Percentiles rank a stretch among this genome's conserved stretches.
phyloP scores from a whole-genome alignment of 805 yeast species.

The Suhomyces pyralidae region DNA sequence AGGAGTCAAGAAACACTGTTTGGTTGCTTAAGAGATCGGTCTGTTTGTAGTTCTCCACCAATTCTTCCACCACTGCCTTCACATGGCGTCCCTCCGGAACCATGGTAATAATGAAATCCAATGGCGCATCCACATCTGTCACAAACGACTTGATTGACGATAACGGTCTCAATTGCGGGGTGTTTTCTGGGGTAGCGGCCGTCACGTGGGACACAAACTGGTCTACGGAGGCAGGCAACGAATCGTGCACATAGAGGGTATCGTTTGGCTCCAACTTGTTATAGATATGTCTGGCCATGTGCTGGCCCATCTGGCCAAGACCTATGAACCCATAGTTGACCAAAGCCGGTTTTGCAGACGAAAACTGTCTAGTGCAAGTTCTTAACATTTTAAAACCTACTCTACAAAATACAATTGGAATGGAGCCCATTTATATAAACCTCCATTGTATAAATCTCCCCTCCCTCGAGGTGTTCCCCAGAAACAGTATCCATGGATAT shows the following conservation, averaged over 20 bases:
- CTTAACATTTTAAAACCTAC: not conserved
- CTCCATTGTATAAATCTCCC: no score
- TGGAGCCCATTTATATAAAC: not conserved
- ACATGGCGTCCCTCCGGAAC: constrained; percentile 56
- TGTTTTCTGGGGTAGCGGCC: constrained; percentile 20
- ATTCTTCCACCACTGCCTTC: constrained; percentile 35
- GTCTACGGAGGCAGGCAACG: constrained; percentile 26
- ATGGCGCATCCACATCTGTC: constrained; percentile 26
- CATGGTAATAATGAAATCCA: constrained; percentile 48
- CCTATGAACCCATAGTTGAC: constrained; percentile 50
- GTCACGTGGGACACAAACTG: constrained; percentile 23
- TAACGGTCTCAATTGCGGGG: constrained; percentile 17
- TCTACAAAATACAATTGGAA: not conserved
- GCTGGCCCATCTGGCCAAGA: constrained; percentile 56
- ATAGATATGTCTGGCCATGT: constrained; percentile 51
- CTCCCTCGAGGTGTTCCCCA: not conserved
- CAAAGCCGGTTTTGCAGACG: constrained; percentile 3
- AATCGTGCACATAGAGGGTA: constrained; percentile 43
- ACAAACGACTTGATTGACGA: constrained; percentile 24
- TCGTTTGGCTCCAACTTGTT: constrained; percentile 37
- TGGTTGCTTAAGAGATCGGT: constrained; percentile 8
- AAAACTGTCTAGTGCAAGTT: constrained; percentile 6
- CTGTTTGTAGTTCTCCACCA: constrained; percentile 30
- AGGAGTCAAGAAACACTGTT: constrained; percentile 45
- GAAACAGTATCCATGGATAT: not conserved